Percentiles rank a stretch among this genome's conserved stretches.
phyloP scores from a whole-genome alignment of 805 yeast genomes.

The Candida ascalaphidarum region DNA sequence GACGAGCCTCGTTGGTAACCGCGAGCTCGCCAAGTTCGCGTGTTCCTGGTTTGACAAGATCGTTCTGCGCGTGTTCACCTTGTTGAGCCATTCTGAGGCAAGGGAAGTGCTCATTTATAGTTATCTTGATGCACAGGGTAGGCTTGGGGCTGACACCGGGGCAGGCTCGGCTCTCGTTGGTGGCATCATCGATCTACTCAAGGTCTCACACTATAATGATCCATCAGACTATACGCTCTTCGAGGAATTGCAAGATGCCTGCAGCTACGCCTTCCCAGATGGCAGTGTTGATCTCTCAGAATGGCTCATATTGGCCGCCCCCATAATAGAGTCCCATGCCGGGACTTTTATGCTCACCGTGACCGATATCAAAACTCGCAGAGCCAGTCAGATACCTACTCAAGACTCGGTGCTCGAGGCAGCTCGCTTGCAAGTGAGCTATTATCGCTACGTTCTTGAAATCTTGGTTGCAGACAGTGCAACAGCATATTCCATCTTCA shows the following conservation, averaged over 20 bases:
- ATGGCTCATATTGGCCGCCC: too few relatives aligned
- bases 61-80: slow-evolving; percentile 25
- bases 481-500: too few relatives aligned
- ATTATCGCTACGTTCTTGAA: slow-evolving; percentile 45
- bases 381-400: slow-evolving; percentile 32
- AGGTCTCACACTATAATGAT: slow-evolving; percentile 6
- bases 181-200: slow-evolving; percentile 55
- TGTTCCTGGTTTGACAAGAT: slow-evolving; percentile 34
- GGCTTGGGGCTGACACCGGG: too few relatives aligned
- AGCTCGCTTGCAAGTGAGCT: slow-evolving; percentile 52
- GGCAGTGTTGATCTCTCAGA: slow-evolving; percentile 17
- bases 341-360: too few relatives aligned
- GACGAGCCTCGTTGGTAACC: too few relatives aligned
- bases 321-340: too few relatives aligned
- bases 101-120: slow-evolving; percentile 57
- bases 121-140: too few relatives aligned
- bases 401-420: slow-evolving; percentile 41
- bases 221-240: slow-evolving; percentile 11
- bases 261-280: slow-evolving; percentile 7
- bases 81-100: slow-evolving; percentile 43
- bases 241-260: slow-evolving; percentile 12
- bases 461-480: too few relatives aligned
- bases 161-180: too few relatives aligned
- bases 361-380: slow-evolving; percentile 62
- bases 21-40: slow-evolving; percentile 13